These are phyloP conservation scores for Suillus cothurnatus DNA, from an alignment of 768 basidiomycete species.

Conservation along the genomic window DNA sequence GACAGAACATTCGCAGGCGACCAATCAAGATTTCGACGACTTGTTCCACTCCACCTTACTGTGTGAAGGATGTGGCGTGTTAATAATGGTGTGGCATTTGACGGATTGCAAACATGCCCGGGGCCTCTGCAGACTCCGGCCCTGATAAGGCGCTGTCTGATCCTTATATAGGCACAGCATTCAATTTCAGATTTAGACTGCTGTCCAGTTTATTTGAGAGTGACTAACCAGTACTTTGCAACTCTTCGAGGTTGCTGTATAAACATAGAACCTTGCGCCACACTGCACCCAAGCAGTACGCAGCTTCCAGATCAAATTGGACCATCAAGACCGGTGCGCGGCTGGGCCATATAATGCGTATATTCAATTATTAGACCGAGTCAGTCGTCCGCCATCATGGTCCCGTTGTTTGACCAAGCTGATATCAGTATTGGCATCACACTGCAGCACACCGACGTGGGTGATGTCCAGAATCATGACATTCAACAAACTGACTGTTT, in stretches of 20 bases:
- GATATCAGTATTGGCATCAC: not conserved
- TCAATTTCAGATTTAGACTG: too few species aligned
- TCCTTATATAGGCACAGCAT: not conserved
- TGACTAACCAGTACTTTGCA: not conserved
- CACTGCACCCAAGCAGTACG: not conserved
- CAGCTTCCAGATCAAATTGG: not conserved
- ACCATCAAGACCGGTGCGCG: too few species aligned
- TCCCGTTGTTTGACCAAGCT: not conserved
- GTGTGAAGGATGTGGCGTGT: not conserved
- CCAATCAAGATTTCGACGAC: not conserved
- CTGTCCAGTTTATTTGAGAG: too few species aligned
- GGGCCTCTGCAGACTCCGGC: not conserved
- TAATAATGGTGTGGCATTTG: not conserved
- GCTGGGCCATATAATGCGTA: not conserved
- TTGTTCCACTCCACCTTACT: not conserved
- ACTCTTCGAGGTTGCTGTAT: too few species aligned
- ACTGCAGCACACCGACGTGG: not conserved
- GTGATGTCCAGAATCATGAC: not conserved
- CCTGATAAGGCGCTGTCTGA: not conserved
- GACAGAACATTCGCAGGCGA: not conserved
- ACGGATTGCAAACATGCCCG: not conserved
- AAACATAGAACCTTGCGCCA: not conserved
- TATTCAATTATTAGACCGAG: not conserved
- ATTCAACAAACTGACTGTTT: not conserved
- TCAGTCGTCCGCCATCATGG: conserved; percentile 40